These are phyloP conservation scores for Schrenkiella parvula DNA, from an alignment of 345 rosid species.

Conservation along the genomic window DNA sequence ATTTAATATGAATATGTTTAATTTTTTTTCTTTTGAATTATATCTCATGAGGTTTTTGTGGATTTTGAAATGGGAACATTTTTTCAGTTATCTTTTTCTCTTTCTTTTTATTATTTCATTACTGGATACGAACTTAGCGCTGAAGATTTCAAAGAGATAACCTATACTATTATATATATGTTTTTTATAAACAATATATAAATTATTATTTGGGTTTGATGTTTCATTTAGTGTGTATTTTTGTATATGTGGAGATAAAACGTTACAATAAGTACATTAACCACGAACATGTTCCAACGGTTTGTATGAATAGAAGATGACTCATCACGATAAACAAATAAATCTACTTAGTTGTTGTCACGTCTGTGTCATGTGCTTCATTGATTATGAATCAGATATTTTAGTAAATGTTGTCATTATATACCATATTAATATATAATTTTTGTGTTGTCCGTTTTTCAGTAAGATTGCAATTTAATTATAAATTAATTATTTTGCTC, in stretches of 20 bases:
- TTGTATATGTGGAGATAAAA: background rate
- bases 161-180: background rate
- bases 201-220: background rate
- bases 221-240: background rate
- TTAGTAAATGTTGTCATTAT: background rate
- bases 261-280: background rate
- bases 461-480: background rate
- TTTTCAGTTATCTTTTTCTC: no score
- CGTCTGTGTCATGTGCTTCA: background rate
- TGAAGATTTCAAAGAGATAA: no score
- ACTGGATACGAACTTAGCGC: no score
- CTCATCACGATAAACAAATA: background rate
- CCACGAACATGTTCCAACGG: background rate
- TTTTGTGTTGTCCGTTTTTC: background rate
- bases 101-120: no score
- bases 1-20: no score
- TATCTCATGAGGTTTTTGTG: no score
- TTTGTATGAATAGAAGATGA: background rate
- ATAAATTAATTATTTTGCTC: no score
- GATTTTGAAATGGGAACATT: no score
- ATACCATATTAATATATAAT: no score
- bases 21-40: no score
- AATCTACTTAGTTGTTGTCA: background rate
- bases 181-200: background rate
- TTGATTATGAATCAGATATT: background rate